Evolutionary conservation across 352 stramenopile species (phyloP).

Genomic region (Thalassiosira delicatula): DNA sequence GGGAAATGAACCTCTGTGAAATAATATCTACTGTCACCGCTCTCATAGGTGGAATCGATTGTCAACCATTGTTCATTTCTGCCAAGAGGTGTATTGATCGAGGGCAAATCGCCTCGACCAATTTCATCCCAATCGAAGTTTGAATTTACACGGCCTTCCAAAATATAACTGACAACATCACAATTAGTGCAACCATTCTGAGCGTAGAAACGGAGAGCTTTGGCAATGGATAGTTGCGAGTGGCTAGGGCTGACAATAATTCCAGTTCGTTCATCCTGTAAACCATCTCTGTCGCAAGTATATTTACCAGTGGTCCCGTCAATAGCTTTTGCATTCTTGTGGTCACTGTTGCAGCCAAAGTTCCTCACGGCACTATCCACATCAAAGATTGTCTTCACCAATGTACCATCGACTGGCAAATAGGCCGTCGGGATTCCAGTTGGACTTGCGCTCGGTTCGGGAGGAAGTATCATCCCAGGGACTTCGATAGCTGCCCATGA

Average conservation of each 20-base stretch:
- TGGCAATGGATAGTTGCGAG: background rate
- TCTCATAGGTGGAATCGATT: constrained; percentile 19
- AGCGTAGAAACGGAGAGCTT: constrained; percentile 30
- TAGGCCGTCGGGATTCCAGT: background rate
- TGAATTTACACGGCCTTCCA: background rate
- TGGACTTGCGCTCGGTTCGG: no score
- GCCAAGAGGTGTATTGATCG: background rate
- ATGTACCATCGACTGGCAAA: background rate
- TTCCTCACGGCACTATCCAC: background rate
- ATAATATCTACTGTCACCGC: background rate
- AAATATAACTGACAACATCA: constrained; percentile 28
- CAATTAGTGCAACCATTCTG: constrained; percentile 35
- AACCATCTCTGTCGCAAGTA: background rate
- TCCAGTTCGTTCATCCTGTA: background rate
- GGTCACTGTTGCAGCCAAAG: background rate
- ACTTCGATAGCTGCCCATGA: no score
- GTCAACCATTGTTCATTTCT: background rate
- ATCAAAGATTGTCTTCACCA: background rate
- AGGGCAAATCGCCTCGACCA: background rate
- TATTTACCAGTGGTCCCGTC: background rate
- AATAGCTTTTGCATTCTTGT: background rate
- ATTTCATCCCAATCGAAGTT: background rate
- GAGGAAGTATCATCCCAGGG: no score
- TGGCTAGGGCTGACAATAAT: background rate
- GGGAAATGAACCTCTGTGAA: constrained; percentile 21